phyloP scores from a whole-genome alignment of 768 basidiomycete genomes.

The Mycena polygramma region DNA sequence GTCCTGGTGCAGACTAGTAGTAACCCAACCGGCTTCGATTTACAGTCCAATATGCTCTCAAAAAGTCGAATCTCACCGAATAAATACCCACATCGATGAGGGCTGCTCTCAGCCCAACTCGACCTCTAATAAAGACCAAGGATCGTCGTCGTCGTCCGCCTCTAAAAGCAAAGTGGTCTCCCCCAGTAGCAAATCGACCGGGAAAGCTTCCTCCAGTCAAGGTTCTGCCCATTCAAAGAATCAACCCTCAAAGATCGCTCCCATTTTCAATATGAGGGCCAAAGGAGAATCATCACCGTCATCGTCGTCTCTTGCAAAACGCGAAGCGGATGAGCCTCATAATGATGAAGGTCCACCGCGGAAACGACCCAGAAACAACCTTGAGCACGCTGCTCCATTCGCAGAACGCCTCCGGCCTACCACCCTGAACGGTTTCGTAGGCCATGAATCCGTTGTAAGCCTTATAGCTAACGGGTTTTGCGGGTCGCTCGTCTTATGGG shows the following conservation, averaged over 20 bases:
- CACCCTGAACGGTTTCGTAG: slow-evolving; percentile 74
- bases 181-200: neutral
- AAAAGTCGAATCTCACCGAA: slow-evolving; percentile 53
- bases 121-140: slow-evolving; percentile 25
- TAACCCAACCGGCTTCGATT: neutral
- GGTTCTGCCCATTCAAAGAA: slow-evolving; percentile 1
- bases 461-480: slow-evolving; percentile 63
- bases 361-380: slow-evolving; percentile 43
- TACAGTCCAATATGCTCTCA: slow-evolving; percentile 64
- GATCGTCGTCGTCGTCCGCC: slow-evolving; percentile 29
- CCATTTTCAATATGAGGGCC: slow-evolving; percentile 44
- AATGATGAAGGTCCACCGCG: slow-evolving; percentile 28
- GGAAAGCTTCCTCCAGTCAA: slow-evolving; percentile 22
- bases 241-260: slow-evolving; percentile 22
- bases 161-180: slow-evolving; percentile 40
- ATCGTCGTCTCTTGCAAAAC: slow-evolving; percentile 30
- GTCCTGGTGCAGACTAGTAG: neutral
- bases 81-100: slow-evolving; percentile 68
- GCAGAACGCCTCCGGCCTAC: slow-evolving; percentile 82
- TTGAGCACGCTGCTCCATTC: slow-evolving; percentile 62
- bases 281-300: slow-evolving; percentile 18
- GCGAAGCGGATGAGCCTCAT: slow-evolving; percentile 18
- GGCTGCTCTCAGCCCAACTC: slow-evolving; percentile 47
- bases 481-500: slow-evolving; percentile 81
- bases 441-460: slow-evolving; percentile 58